A percentile compares a stretch with the other conserved stretches of the same genome.
Evolutionary conservation across 2,329 filamentous ascomycete genomes (phyloP).

Genomic region (Fusarium sp.): DNA sequence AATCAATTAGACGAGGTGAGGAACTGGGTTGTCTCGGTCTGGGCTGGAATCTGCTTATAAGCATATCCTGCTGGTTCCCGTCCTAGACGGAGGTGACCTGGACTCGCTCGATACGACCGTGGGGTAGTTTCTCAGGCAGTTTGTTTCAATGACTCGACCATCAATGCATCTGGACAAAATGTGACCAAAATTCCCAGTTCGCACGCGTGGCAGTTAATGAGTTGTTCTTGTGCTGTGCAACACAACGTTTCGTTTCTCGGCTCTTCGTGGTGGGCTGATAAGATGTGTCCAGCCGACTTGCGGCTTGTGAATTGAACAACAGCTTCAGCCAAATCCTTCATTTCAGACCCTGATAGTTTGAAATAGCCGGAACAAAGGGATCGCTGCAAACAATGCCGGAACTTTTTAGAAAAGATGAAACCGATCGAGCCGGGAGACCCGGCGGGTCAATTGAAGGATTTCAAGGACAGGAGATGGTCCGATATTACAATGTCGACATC

Average conservation of each 20-base stretch:
- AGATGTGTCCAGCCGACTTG: conserved; percentile 10
- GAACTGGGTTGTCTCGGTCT: not conserved
- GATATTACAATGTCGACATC: conserved; percentile 43
- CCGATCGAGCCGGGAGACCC: conserved; percentile 8
- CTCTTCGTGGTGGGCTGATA: conserved; percentile 25
- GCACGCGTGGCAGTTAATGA: conserved; percentile 39
- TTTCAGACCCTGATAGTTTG: not conserved
- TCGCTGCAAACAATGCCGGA: not conserved
- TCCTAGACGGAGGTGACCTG: not conserved
- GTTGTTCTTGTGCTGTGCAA: conserved; percentile 34
- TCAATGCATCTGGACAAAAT: not conserved
- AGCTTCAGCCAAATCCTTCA: conserved; percentile 8
- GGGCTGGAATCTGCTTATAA: not conserved
- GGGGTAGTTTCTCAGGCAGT: conserved; percentile 14
- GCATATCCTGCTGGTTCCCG: not conserved
- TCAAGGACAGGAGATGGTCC: conserved; percentile 8
- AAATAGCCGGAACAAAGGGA: conserved; percentile 10
- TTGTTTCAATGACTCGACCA: conserved; percentile 2
- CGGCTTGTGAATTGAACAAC: conserved; percentile 23
- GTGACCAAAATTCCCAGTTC: conserved; percentile 6
- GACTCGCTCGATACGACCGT: not conserved
- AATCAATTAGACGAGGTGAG: not conserved
- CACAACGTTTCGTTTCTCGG: conserved; percentile 14
- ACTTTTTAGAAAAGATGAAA: not conserved
- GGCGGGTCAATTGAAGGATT: conserved; percentile 4